Evolutionary conservation across 129 eudicot genomes (phyloP).

Genomic region (Centaurea solstitialis): DNA sequence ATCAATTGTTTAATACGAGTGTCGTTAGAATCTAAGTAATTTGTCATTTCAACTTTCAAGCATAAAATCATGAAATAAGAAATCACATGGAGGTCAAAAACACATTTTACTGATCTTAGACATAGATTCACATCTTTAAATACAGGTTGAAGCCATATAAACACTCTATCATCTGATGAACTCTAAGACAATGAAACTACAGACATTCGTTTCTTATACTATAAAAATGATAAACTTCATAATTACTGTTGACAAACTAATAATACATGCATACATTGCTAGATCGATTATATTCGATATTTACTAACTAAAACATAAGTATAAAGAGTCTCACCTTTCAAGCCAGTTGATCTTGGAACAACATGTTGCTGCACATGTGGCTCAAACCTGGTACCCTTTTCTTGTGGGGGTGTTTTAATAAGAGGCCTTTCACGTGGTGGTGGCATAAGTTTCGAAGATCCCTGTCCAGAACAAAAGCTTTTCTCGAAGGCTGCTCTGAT

Average conservation of each 20-base stretch:
- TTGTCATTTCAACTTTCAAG: background rate
- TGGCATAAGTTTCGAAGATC: conserved; percentile 6
- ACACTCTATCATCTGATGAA: background rate
- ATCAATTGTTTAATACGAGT: background rate
- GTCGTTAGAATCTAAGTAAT: background rate
- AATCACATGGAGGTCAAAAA: background rate
- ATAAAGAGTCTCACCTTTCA: conserved; percentile 23
- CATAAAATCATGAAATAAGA: background rate
- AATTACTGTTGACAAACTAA: background rate
- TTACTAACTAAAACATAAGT: background rate
- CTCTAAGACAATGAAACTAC: background rate
- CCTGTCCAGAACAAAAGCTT: background rate
- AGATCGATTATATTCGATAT: background rate
- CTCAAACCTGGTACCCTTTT: background rate
- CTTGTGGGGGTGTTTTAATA: conserved; percentile 1
- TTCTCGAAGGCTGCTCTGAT: background rate
- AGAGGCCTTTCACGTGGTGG: conserved; percentile 14
- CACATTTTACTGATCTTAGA: background rate
- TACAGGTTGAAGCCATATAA: background rate
- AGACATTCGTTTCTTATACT: background rate
- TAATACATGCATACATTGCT: background rate
- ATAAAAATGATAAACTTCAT: background rate
- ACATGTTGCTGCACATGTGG: conserved; percentile 6
- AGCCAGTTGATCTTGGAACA: conserved; percentile 9
- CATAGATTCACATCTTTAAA: background rate